Percentiles rank a stretch among this genome's conserved stretches.
Evolutionary conservation across 1,284 basidiomycete genomes (phyloP).

Genomic region (Apiotrichum gracile): DNA sequence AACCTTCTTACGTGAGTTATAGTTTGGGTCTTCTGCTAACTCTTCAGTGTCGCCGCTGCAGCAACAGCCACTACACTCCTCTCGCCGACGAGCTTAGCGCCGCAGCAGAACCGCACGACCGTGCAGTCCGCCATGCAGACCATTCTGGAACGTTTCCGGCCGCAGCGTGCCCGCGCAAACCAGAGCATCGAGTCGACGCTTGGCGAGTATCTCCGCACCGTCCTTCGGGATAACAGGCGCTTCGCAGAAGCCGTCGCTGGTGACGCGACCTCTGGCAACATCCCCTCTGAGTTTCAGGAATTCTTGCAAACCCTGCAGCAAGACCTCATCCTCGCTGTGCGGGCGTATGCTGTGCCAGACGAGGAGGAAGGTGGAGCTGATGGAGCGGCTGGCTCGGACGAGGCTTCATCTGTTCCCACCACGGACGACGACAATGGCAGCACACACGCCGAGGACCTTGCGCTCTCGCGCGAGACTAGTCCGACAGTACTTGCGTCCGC

Average conservation of each 20-base stretch:
- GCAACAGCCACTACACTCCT: slow-evolving; percentile 42
- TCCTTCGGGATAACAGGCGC: slow-evolving; percentile 27
- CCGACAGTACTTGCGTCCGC: no score
- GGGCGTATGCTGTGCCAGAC: slow-evolving; percentile 30
- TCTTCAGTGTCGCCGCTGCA: slow-evolving; percentile 39
- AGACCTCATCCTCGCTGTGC: slow-evolving; percentile 37
- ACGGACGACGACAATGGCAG: not conserved
- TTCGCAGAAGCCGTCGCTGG: slow-evolving; percentile 12
- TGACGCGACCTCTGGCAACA: slow-evolving; percentile 12
- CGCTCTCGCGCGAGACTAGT: not conserved
- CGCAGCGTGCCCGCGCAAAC: slow-evolving; percentile 19
- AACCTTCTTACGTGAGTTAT: slow-evolving; percentile 41
- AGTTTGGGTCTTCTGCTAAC: no score
- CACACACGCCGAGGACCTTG: not conserved
- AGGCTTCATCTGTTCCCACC: slow-evolving; percentile 1
- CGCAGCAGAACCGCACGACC: slow-evolving; percentile 18
- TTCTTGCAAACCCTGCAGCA: slow-evolving; percentile 41
- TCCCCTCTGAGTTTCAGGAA: slow-evolving; percentile 34
- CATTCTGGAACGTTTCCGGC: slow-evolving; percentile 37
- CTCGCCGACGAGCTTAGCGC: slow-evolving; percentile 17
- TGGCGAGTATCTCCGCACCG: slow-evolving; percentile 38
- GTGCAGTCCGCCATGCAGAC: slow-evolving; percentile 30
- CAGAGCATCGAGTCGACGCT: slow-evolving; percentile 37
- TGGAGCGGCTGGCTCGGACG: not conserved
- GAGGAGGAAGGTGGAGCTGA: slow-evolving; percentile 1